phyloP scores from a whole-genome alignment of 306 rosid species.

The Fragaria vesca region DNA sequence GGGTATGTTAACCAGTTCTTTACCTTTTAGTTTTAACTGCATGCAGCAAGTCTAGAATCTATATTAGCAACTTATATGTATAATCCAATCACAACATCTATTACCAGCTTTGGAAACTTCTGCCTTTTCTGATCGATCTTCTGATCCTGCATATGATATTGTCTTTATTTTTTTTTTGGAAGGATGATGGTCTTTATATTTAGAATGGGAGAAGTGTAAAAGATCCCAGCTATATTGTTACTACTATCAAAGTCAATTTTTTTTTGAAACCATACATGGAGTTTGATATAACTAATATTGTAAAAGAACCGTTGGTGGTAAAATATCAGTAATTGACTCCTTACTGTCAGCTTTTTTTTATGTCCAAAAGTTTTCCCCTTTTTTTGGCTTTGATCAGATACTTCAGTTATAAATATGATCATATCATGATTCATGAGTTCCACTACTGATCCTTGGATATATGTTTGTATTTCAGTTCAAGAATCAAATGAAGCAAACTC shows the following conservation, averaged over 20 bases:
- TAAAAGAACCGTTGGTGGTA: not conserved
- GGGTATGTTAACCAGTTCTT: constrained; percentile 4
- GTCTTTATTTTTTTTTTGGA: not conserved
- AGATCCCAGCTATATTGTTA: not conserved
- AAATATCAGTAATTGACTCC: not conserved
- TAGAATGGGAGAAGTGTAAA: not conserved
- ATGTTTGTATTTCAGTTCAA: constrained; percentile 3
- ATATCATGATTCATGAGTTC: not conserved
- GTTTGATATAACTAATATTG: not conserved
- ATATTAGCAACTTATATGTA: not conserved
- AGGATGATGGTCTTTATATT: too few species aligned
- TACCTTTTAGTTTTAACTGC: not conserved
- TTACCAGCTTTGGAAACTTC: not conserved
- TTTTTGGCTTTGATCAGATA: not conserved
- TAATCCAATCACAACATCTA: not conserved
- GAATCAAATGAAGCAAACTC: constrained; percentile 10
- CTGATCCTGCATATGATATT: not conserved
- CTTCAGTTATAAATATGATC: not conserved
- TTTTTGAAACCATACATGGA: not conserved
- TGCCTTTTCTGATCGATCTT: not conserved
- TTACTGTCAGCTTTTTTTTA: not conserved
- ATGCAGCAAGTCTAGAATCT: not conserved
- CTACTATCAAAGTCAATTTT: not conserved
- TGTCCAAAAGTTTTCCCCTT: not conserved
- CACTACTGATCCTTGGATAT: not conserved